A percentile compares a stretch with the other conserved stretches of the same genome.
phyloP scores from a whole-genome alignment of 1,284 basidiomycete species.

The Marasmius sp. region DNA sequence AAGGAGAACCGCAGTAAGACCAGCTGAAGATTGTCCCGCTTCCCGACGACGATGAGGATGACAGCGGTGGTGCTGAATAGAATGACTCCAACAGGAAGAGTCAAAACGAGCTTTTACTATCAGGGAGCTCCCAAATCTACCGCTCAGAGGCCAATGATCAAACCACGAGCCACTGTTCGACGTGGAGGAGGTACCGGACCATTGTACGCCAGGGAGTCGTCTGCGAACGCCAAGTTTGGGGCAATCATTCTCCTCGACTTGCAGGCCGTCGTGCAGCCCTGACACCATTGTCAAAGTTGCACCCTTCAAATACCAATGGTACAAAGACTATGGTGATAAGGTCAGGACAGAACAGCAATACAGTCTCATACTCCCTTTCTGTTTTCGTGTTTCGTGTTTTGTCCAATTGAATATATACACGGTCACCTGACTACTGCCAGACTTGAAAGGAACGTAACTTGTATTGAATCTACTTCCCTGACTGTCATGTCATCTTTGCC shows the following conservation, averaged over 20 bases:
- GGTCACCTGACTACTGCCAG: too few species aligned
- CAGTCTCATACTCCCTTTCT: conserved; percentile 47
- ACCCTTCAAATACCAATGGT: conserved; percentile 43
- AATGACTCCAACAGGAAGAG: conserved; percentile 85
- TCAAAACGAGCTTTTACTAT: conserved; percentile 89
- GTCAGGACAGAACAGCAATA: conserved; percentile 69
- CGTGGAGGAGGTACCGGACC: conserved; percentile 51
- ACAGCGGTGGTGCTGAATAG: conserved; percentile 58
- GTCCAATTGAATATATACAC: too few species aligned
- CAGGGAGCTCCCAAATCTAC: conserved; percentile 89
- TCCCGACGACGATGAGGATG: conserved; percentile 64
- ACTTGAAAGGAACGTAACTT: too few species aligned
- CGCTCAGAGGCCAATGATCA: conserved; percentile 71
- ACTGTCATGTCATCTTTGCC: too few species aligned
- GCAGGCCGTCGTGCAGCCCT: conserved; percentile 58
- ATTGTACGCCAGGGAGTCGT: conserved; percentile 74
- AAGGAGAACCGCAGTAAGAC: conserved; percentile 33
- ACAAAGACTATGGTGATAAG: conserved; percentile 67
- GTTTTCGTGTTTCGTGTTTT: too few species aligned
- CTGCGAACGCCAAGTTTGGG: conserved; percentile 84
- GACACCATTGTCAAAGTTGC: conserved; percentile 57
- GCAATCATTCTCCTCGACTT: conserved; percentile 58
- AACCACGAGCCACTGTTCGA: conserved; percentile 39
- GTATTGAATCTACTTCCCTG: too few species aligned
- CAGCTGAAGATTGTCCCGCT: conserved; percentile 73